These are phyloP conservation scores for Aspergillus wentii DNA, from an alignment of 495 filamentous ascomycete species.

Conservation along the genomic window DNA sequence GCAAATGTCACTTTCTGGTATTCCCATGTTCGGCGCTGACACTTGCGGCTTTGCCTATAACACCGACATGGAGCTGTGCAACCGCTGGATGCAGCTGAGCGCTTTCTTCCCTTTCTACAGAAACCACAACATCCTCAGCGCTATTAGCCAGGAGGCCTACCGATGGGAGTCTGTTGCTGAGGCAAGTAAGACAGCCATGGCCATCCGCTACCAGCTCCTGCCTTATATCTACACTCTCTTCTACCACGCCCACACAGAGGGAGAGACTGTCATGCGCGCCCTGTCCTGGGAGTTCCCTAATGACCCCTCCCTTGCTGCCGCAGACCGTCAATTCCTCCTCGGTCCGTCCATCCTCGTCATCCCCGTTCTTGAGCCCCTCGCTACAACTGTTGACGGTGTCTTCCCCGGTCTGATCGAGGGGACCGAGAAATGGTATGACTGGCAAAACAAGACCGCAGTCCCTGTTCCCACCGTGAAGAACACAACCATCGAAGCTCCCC, in stretches of 20 bases:
- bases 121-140: slow-evolving; percentile 68
- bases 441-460: slow-evolving; percentile 61
- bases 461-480: slow-evolving; percentile 54
- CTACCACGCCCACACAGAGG: slow-evolving; percentile 60
- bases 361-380: slow-evolving; percentile 65
- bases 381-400: slow-evolving; percentile 61
- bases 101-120: slow-evolving; percentile 90
- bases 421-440: slow-evolving; percentile 70
- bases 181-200: slow-evolving; percentile 64
- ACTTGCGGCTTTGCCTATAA: slow-evolving; percentile 78
- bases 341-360: slow-evolving; percentile 66
- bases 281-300: slow-evolving; percentile 80
- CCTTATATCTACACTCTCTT: slow-evolving; percentile 83
- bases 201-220: slow-evolving; percentile 67
- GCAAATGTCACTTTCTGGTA: slow-evolving; percentile 73
- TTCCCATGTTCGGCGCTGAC: slow-evolving; percentile 85
- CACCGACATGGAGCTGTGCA: slow-evolving; percentile 68
- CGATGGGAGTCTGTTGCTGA: slow-evolving; percentile 64
- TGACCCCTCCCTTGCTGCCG: slow-evolving; percentile 64
- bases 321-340: slow-evolving; percentile 74
- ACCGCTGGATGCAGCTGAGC: slow-evolving; percentile 79
- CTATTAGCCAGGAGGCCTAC: slow-evolving; percentile 71
- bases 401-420: slow-evolving; percentile 67
- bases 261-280: slow-evolving; percentile 75
- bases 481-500: slow-evolving; percentile 66